Evolutionary conservation across 1,284 basidiomycete species (phyloP), one percentile per base, ranked within the genome.

Genomic region (Tilletia caries): DNA sequence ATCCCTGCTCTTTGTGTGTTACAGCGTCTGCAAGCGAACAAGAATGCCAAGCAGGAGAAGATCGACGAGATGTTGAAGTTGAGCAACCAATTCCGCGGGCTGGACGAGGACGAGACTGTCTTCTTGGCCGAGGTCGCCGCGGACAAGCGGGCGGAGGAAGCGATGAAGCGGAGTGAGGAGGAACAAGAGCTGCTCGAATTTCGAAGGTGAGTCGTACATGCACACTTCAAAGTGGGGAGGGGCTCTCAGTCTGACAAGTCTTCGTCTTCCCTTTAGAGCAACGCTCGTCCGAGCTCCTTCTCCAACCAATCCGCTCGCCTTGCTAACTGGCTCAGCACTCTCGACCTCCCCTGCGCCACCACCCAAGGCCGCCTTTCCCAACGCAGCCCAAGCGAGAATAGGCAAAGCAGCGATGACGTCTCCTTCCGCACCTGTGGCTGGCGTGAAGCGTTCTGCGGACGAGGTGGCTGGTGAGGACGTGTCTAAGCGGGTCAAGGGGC

Each of bases 81-180:
- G n/a, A 71, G 73, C 0, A 81, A 81, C 33, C 80, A 81, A 67
- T 83, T 80, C 52, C 68, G 81, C 0, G 81, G 81, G 0, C 73
- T 83, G 23, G 80, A 83, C 64, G 79, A 81, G 44, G 73, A 62
- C 15, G 81, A 83, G 67, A 68, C 69, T 6, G 71, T 69, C 6
- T 83, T 83, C 32, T 69, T 83, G 1, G 71, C 74, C 0, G 68
- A 77, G n/a, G 72, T 82, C 8, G 73, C 54, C 3, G 54, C 32
- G 1, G 68, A 71, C 27, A 72, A 70, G 44, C 64, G 65, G n/a
- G 54, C 65, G 1, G 70, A 75, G 27, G 75, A 76, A 33, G 18
- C 41, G 32, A 46, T 68, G 8, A 72, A 68, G 67, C 32, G 37
- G 33, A 20, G 33, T 12, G 67, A 71, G 52, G 78, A 78, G 37